Evolutionary conservation across 371 early-diverging fungal species (phyloP).

Genomic region (Syncephalastrum contaminatum): DNA sequence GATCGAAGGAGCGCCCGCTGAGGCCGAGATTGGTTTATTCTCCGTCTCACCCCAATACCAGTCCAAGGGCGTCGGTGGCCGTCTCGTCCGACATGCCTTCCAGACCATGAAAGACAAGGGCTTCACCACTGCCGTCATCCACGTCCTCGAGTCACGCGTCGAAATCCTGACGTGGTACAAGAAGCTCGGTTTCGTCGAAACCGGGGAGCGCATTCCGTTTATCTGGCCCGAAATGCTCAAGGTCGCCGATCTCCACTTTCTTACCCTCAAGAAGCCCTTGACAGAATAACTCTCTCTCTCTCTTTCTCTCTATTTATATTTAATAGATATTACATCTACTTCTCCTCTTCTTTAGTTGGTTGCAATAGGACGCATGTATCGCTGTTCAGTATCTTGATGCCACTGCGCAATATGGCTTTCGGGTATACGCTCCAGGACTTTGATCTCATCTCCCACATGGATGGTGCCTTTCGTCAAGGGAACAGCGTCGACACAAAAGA

Average conservation of each 20-base stretch:
- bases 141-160: conserved; percentile 48
- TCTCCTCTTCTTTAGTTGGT: too few species aligned
- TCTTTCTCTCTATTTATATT: too few species aligned
- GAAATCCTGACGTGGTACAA: conserved; percentile 56
- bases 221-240: conserved; percentile 37
- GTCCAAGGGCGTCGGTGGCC: conserved; percentile 53
- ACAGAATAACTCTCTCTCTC: too few species aligned
- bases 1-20: conserved; percentile 1
- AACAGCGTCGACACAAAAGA: conserved; percentile 43
- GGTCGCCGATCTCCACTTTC: conserved; percentile 26
- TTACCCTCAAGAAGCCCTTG: conserved; percentile 25
- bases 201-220: conserved; percentile 45
- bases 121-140: conserved; percentile 40
- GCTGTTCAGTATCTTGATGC: too few species aligned
- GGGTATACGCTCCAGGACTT: conserved; percentile 46
- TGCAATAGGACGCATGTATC: too few species aligned
- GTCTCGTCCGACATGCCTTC: conserved; percentile 41
- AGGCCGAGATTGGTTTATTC: conserved; percentile 41
- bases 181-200: conserved; percentile 52
- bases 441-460: conserved; percentile 37
- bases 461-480: conserved; percentile 46
- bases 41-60: conserved; percentile 47
- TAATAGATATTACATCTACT: too few species aligned
- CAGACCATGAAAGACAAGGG: conserved; percentile 34
- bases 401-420: too few species aligned